Percentiles rank a stretch among this genome's conserved stretches.
Evolutionary conservation across 768 basidiomycete genomes (phyloP).

Genomic region (Russula earlei): DNA sequence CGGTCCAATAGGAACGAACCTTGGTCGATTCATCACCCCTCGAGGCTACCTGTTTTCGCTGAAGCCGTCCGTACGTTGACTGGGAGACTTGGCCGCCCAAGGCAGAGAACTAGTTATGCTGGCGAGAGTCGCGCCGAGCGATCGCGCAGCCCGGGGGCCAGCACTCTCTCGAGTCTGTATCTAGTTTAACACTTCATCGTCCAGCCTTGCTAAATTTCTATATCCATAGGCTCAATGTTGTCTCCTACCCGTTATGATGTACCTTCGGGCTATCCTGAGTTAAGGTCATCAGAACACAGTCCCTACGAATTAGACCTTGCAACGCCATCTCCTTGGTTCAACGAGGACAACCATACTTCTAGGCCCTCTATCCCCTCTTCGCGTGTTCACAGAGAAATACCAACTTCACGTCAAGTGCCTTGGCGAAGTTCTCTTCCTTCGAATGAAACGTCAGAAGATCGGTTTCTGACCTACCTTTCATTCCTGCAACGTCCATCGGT

Average conservation of each 20-base stretch:
- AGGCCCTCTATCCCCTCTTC: neutral
- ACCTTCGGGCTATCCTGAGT: neutral
- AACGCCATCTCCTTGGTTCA: conserved; percentile 1
- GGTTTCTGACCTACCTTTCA: conserved; percentile 1
- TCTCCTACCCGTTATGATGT: neutral
- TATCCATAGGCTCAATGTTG: neutral
- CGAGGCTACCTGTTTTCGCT: conserved; percentile 7
- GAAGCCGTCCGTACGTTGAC: conserved; percentile 7
- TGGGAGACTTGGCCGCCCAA: conserved; percentile 11
- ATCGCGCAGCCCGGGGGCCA: conserved; percentile 10
- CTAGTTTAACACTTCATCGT: neutral
- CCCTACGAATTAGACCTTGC: conserved; percentile 13
- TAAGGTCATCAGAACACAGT: conserved; percentile 3
- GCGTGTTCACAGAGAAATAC: conserved; percentile 7
- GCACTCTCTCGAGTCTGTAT: conserved; percentile 10
- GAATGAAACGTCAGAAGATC: conserved; percentile 2
- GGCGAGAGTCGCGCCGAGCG: neutral
- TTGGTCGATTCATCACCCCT: neutral
- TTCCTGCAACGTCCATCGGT: neutral
- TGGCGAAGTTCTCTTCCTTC: conserved; percentile 6
- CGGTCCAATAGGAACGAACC: conserved; percentile 1
- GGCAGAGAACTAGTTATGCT: conserved; percentile 1
- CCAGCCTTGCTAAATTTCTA: neutral
- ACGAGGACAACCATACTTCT: neutral
- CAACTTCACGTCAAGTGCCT: conserved; percentile 6